These are phyloP conservation scores for Paramarasmius palmivorus DNA, from an alignment of 1,284 basidiomycete species.

Conservation along the genomic window DNA sequence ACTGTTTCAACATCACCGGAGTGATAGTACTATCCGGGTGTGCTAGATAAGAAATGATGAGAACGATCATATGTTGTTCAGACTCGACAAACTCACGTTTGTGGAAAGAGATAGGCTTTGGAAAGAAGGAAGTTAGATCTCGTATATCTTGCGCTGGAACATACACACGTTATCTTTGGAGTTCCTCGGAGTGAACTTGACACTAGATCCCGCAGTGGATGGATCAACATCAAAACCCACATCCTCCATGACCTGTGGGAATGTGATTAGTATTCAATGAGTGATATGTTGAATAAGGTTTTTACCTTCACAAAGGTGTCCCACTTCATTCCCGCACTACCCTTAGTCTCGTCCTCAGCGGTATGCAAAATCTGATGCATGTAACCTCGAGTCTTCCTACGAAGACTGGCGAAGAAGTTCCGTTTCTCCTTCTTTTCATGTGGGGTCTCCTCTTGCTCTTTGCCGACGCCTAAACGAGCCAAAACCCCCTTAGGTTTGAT, in stretches of 20 bases:
- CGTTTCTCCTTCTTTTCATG: slow-evolving; percentile 43
- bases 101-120: slow-evolving; percentile 72
- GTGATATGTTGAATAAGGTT: slow-evolving; percentile 6
- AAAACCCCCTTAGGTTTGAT: slow-evolving; percentile 44
- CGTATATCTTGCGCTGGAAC: slow-evolving; percentile 7
- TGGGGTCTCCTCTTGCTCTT: slow-evolving; percentile 27
- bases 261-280: not conserved
- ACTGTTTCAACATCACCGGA: slow-evolving; percentile 49
- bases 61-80: not conserved
- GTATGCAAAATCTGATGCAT: slow-evolving; percentile 68
- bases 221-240: slow-evolving; percentile 75
- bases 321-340: slow-evolving; percentile 69
- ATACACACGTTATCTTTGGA: slow-evolving; percentile 38
- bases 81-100: slow-evolving; percentile 52
- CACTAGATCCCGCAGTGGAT: slow-evolving; percentile 78
- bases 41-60: slow-evolving; percentile 40
- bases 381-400: slow-evolving; percentile 55
- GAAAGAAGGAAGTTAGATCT: slow-evolving; percentile 10
- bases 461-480: slow-evolving; percentile 44
- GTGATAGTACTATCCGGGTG: slow-evolving; percentile 70
- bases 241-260: slow-evolving; percentile 65
- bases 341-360: slow-evolving; percentile 55
- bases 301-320: slow-evolving; percentile 62
- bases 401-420: slow-evolving; percentile 55
- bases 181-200: slow-evolving; percentile 77